Conservation (phyloP, 768 basidiomycete species). For the Lactarius quietus region DNA sequence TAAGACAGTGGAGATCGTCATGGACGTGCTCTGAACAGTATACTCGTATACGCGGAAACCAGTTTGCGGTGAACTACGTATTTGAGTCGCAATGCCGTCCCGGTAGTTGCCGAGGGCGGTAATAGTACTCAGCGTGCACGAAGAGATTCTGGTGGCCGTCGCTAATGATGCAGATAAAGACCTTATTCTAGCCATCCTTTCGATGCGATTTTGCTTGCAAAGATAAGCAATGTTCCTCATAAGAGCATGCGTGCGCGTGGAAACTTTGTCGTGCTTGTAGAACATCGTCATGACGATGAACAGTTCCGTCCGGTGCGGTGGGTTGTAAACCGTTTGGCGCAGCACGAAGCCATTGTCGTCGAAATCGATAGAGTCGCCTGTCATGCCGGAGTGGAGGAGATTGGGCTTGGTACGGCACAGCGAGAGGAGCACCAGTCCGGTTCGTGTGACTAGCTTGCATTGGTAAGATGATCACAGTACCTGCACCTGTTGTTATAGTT, state of each 20-base stretch:
- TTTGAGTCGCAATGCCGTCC: conserved; percentile 90
- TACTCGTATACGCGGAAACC: conserved; percentile 88
- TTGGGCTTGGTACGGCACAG: no score
- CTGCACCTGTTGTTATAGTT: no score
- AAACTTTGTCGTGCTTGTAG: no score
- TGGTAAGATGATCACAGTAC: no score
- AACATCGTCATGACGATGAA: no score
- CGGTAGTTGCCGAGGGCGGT: conserved; percentile 95
- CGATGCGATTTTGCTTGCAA: conserved; percentile 88
- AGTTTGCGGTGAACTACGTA: conserved; percentile 76
- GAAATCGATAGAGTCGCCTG: no score
- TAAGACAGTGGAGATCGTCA: background rate
- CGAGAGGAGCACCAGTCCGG: no score
- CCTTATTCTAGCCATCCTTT: conserved; percentile 97
- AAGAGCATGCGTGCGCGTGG: conserved; percentile 91
- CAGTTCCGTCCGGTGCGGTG: no score
- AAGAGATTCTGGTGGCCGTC: conserved; percentile 83
- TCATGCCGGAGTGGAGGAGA: no score
- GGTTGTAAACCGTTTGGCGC: no score
- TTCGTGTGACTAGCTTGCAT: no score
- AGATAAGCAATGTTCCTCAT: conserved; percentile 87
- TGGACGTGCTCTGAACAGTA: conserved; percentile 76
- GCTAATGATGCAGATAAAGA: conserved; percentile 88
- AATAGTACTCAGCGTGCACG: conserved; percentile 76
- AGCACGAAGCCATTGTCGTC: no score